These are phyloP conservation scores for Angomonas ambiguus DNA, from an alignment of 208 protist species.

Conservation along the genomic window DNA sequence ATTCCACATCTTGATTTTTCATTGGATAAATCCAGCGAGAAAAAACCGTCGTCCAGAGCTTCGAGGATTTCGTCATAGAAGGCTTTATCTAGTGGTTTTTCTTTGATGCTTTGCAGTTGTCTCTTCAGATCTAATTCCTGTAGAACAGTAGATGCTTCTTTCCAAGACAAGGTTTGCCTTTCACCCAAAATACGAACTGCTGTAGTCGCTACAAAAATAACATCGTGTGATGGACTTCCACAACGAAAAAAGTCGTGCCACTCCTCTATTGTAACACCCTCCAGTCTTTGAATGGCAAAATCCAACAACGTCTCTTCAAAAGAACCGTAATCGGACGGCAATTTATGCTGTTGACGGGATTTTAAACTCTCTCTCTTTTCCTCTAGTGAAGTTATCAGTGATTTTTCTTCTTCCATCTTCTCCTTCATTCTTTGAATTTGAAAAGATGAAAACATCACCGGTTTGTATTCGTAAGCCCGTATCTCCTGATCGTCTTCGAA, in stretches of 20 bases:
- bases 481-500: not conserved
- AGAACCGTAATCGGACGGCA: not conserved
- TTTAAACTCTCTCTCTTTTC: not conserved
- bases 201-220: not conserved
- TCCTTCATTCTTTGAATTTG: not conserved
- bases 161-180: too few relatives aligned
- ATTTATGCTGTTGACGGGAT: not conserved
- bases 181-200: not conserved
- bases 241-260: not conserved
- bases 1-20: not conserved
- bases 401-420: not conserved
- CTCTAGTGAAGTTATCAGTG: not conserved
- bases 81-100: not conserved
- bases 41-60: not conserved
- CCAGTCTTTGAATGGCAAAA: not conserved
- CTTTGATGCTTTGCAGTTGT: not conserved
- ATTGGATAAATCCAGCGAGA: not conserved
- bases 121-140: not conserved
- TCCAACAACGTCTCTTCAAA: not conserved
- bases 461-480: not conserved
- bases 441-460: not conserved
- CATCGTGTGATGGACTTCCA: not conserved
- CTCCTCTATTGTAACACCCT: not conserved
- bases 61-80: not conserved
- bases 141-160: not conserved